Conservation (phyloP, 805 yeast species). For the Metschnikowia similis region DNA sequence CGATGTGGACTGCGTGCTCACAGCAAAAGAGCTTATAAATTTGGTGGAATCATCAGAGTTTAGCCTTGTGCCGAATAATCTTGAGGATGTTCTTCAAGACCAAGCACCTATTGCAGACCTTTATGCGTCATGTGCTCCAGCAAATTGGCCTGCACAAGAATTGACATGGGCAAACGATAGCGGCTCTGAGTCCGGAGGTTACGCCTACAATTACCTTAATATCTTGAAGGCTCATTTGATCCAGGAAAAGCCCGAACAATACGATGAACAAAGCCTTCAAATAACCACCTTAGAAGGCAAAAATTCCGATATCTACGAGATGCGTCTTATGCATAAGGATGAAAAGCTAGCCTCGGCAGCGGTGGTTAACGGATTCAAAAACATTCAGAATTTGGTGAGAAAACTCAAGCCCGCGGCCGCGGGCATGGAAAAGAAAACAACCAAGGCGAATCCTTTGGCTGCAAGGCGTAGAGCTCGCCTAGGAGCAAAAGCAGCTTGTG, state of each 20-base stretch:
- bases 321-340: conserved; percentile 45
- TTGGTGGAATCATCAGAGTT: conserved; percentile 55
- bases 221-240: conserved; percentile 28
- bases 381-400: conserved; percentile 89
- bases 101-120: conserved; percentile 12
- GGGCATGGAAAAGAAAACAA: conserved; percentile 11
- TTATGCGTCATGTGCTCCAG: conserved; percentile 45
- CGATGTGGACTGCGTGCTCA: conserved; percentile 92
- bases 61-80: conserved; percentile 19
- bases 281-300: conserved; percentile 54
- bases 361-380: conserved; percentile 85
- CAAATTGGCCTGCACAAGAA: conserved; percentile 54
- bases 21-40: conserved; percentile 82
- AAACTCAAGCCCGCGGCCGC: conserved; percentile 52
- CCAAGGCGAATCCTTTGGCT: conserved; percentile 33
- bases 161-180: conserved; percentile 68
- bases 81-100: background rate
- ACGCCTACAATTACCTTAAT: conserved; percentile 63
- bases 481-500: conserved; percentile 10
- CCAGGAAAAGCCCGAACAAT: conserved; percentile 14
- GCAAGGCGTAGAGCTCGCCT: conserved; percentile 43
- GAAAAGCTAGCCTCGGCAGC: conserved; percentile 48
- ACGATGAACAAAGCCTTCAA: conserved; percentile 18
- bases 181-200: conserved; percentile 91
- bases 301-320: conserved; percentile 73